phyloP scores from a whole-genome alignment of 2,329 filamentous ascomycete genomes.

The Hymenoscyphus linearis region DNA sequence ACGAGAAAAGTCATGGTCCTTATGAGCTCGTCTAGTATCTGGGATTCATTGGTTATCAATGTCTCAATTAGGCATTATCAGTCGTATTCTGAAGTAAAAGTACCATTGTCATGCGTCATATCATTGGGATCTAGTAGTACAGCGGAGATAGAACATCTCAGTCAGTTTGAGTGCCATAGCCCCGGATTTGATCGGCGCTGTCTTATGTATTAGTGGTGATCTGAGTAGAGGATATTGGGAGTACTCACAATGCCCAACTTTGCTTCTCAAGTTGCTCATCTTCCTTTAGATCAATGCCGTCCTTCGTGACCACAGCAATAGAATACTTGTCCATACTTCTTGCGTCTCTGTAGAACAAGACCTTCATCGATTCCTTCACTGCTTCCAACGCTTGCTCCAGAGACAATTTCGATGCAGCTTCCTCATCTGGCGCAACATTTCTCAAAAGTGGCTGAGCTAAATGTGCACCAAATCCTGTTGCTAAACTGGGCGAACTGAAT shows the following conservation, averaged over 20 bases:
- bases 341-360: conserved; percentile 94
- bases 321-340: conserved; percentile 88
- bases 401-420: conserved; percentile 62
- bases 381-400: conserved; percentile 75
- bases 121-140: conserved; percentile 29
- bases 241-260: conserved; percentile 78
- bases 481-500: conserved; percentile 80
- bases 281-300: conserved; percentile 80
- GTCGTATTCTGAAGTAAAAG: not conserved
- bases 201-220: conserved; percentile 17
- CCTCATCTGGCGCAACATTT: conserved; percentile 77
- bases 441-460: conserved; percentile 90
- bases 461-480: conserved; percentile 90
- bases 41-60: not conserved
- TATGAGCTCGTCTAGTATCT: not conserved
- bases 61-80: not conserved
- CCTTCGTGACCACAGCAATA: conserved; percentile 82
- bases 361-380: conserved; percentile 95
- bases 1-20: not conserved
- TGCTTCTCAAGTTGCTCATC: conserved; percentile 86
- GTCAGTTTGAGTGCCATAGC: conserved; percentile 80
- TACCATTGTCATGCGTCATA: conserved; percentile 20
- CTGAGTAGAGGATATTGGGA: not conserved
- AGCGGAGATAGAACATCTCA: conserved; percentile 28
- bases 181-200: conserved; percentile 79